Conservation (phyloP, 192 early-diverging fungal species). For the Backusella psychrophila region DNA sequence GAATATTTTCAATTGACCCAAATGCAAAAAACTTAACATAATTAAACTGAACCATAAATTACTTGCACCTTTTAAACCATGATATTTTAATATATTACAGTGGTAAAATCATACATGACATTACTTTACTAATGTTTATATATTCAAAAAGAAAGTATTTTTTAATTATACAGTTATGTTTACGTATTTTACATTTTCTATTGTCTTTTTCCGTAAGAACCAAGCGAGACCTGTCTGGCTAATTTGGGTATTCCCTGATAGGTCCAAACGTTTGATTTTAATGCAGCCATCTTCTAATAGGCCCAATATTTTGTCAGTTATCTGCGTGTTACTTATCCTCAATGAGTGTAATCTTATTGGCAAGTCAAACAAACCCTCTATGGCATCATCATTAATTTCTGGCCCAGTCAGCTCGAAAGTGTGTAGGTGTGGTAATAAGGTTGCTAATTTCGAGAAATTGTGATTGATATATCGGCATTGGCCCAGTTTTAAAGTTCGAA, state of each 20-base stretch:
- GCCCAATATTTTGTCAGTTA: background rate
- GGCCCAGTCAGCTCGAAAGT: background rate
- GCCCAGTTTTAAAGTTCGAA: background rate
- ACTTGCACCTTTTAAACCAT: no score
- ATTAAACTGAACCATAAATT: no score
- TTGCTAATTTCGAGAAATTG: background rate
- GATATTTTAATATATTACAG: no score
- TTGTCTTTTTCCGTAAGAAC: background rate
- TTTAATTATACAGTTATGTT: background rate
- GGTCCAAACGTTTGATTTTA: background rate
- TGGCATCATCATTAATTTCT: background rate
- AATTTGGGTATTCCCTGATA: background rate
- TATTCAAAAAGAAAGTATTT: background rate
- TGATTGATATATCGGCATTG: background rate
- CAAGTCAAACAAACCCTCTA: background rate
- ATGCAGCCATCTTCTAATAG: background rate
- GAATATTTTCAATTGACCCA: no score
- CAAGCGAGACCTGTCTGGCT: background rate
- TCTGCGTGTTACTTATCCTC: background rate
- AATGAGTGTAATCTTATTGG: background rate
- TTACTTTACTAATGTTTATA: background rate
- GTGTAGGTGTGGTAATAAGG: background rate
- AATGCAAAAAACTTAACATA: no score
- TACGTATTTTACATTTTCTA: background rate
- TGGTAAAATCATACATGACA: background rate